Evolutionary conservation across 441 rosid genomes (phyloP).

Genomic region (Daphne laureola): DNA sequence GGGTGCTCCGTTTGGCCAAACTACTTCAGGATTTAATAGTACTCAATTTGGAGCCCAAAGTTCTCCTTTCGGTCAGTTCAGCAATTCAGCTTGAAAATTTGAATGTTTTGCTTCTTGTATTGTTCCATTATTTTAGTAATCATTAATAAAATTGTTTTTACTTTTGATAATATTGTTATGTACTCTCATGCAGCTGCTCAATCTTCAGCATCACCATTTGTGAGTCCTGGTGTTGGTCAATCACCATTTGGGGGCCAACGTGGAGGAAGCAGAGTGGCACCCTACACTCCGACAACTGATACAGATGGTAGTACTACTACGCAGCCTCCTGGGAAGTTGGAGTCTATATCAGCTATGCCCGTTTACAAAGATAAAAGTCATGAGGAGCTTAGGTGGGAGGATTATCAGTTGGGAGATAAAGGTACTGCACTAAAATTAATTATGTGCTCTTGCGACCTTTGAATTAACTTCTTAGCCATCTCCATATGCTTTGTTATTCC

Average conservation of each 20-base stretch:
- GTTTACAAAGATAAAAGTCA: constrained; percentile 70
- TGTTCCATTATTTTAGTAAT: constrained; percentile 9
- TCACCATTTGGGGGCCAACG: constrained; percentile 64
- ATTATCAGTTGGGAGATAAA: constrained; percentile 90
- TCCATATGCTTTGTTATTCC: constrained; percentile 16
- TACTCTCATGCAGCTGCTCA: constrained; percentile 46
- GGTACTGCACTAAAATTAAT: constrained; percentile 30
- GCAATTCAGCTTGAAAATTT: neutral
- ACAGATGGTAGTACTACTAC: constrained; percentile 40
- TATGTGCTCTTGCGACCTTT: neutral
- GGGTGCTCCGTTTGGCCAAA: constrained; percentile 59
- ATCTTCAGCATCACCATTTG: constrained; percentile 55
- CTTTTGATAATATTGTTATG: constrained; percentile 9
- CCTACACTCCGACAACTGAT: constrained; percentile 64
- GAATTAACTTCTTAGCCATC: constrained; percentile 4
- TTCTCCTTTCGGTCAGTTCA: constrained; percentile 53
- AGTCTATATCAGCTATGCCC: constrained; percentile 85
- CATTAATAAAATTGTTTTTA: neutral
- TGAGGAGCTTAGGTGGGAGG: constrained; percentile 97
- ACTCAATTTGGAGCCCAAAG: constrained; percentile 60
- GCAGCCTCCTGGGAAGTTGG: constrained; percentile 65
- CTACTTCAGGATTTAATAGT: constrained; percentile 56
- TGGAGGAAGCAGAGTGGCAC: constrained; percentile 68
- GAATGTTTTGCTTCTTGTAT: neutral
- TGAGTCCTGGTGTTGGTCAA: constrained; percentile 63